A percentile compares a stretch with the other conserved stretches of the same genome.
phyloP scores from a whole-genome alignment of 176 grass and related monocot genomes.

The Aegilops speltoides region DNA sequence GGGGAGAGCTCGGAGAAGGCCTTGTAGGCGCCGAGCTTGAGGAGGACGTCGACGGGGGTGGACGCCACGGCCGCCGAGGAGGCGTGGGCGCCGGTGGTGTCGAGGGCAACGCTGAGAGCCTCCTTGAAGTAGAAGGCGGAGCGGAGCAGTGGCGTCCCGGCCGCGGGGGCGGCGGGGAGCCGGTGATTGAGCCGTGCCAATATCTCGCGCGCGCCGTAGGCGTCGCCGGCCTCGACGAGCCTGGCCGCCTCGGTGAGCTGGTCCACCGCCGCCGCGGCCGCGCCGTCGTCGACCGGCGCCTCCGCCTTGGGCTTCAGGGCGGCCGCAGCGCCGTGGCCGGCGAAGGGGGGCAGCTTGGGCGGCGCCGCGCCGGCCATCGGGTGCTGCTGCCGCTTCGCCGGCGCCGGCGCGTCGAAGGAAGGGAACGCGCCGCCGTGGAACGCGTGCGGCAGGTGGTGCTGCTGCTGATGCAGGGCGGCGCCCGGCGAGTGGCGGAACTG shows the following conservation, averaged over 20 bases:
- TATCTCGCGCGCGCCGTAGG: constrained; percentile 60
- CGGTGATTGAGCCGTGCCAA: constrained; percentile 89
- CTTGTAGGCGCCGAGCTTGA: constrained; percentile 74
- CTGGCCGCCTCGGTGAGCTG: constrained; percentile 44
- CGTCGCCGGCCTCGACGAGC: constrained; percentile 39
- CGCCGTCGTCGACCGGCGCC: background rate
- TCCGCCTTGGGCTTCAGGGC: constrained; percentile 25
- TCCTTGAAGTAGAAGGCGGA: constrained; percentile 88
- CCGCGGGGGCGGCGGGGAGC: constrained; percentile 51
- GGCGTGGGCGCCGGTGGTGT: background rate
- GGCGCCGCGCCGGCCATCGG: constrained; percentile 14
- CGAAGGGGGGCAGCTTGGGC: constrained; percentile 41
- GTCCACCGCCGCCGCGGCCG: constrained; percentile 3
- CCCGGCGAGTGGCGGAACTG: background rate
- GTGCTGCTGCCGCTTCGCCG: constrained; percentile 26
- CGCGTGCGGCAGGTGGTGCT: background rate
- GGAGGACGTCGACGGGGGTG: constrained; percentile 52
- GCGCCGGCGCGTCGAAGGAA: constrained; percentile 2
- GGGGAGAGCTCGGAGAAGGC: constrained; percentile 74
- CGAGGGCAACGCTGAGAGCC: constrained; percentile 50
- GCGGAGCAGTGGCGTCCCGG: constrained; percentile 62
- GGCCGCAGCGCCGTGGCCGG: background rate
- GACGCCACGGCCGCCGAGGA: background rate
- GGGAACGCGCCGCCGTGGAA: constrained; percentile 8
- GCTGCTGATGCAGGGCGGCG: constrained; percentile 17